A percentile compares a stretch with the other conserved stretches of the same genome.
Conservation (phyloP, 306 rosid species). For the Psophocarpus tetragonolobus region DNA sequence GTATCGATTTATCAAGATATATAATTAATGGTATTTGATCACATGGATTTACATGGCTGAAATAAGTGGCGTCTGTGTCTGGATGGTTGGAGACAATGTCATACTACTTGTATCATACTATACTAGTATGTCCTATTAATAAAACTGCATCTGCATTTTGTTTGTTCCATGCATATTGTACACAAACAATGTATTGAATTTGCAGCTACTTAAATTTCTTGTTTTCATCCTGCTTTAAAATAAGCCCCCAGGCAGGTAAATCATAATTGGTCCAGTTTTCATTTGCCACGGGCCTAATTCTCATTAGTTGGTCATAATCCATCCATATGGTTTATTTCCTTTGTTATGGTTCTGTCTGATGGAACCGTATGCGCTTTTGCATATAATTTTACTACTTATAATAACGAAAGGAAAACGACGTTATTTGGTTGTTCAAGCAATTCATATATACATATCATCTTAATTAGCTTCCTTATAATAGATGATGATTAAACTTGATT, state of each 20-base stretch:
- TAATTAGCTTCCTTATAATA: neutral
- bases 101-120: neutral
- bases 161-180: neutral
- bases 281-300: neutral
- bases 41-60: neutral
- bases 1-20: neutral
- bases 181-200: constrained; percentile 35
- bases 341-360: constrained; percentile 2
- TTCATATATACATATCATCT: neutral
- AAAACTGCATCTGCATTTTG: neutral
- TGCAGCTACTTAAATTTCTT: neutral
- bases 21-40: neutral
- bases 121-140: neutral
- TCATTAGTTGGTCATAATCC: neutral
- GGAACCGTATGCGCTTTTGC: constrained; percentile 9
- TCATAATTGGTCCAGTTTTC: neutral
- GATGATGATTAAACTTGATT: neutral
- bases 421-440: constrained; percentile 1
- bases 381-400: neutral
- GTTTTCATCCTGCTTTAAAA: no score
- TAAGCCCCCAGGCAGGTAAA: neutral
- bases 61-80: neutral
- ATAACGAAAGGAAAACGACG: neutral
- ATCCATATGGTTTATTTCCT: neutral
- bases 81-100: neutral